phyloP scores from a whole-genome alignment of 345 rosid genomes.

The Sonneratia caseolaris region DNA sequence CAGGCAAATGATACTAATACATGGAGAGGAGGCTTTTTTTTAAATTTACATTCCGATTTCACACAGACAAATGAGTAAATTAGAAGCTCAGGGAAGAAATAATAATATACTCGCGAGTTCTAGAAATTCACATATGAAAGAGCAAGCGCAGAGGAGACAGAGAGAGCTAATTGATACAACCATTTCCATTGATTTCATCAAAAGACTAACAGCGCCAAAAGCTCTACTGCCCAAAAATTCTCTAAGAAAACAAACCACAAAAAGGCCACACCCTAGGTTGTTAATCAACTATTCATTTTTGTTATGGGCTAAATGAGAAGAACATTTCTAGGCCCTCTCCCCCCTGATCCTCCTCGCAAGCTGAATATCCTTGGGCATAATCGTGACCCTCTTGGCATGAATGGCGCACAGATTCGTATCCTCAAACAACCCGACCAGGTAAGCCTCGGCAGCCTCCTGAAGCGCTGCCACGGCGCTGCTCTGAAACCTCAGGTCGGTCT shows the following conservation, averaged over 20 bases:
- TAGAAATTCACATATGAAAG: too few relatives aligned
- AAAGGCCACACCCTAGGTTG: background rate
- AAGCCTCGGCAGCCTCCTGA: slow-evolving; percentile 12
- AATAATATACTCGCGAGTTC: too few relatives aligned
- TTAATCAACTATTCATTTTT: background rate
- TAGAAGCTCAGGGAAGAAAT: too few relatives aligned
- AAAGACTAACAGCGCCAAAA: background rate
- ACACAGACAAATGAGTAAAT: too few relatives aligned
- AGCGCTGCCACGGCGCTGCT: slow-evolving; percentile 3
- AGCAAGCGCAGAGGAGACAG: too few relatives aligned
- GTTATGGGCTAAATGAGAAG: too few relatives aligned
- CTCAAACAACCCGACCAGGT: slow-evolving; percentile 6
- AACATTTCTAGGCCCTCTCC: slow-evolving; percentile 4
- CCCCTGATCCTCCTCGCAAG: slow-evolving; percentile 12
- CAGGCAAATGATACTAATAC: too few relatives aligned
- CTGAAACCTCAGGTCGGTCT: slow-evolving; percentile 11
- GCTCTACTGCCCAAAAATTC: background rate
- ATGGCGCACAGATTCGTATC: slow-evolving; percentile 11
- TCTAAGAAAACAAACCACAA: background rate
- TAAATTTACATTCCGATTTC: too few relatives aligned
- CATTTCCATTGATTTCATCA: background rate
- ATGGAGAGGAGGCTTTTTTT: too few relatives aligned
- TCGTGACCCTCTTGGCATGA: slow-evolving; percentile 11
- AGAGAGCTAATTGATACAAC: too few relatives aligned
- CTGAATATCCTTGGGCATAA: slow-evolving; percentile 13